Conservation (phyloP, 106 monocot species). For the Vanilla planifolia region DNA sequence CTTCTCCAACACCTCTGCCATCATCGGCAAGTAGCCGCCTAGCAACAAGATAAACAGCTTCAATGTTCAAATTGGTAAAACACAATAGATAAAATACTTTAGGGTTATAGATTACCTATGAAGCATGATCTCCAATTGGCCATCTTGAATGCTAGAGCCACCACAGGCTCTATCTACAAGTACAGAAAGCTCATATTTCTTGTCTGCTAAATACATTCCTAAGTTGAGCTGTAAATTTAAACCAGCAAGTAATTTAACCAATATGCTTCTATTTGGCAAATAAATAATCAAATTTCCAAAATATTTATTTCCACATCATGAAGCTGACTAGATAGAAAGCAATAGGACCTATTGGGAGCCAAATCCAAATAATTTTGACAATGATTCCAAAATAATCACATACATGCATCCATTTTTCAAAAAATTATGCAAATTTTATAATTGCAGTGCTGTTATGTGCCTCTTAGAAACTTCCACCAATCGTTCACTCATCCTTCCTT, state of each 20-base stretch:
- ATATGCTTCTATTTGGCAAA: no score
- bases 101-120: constrained; percentile 34
- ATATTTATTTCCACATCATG: neutral
- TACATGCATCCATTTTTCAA: no score
- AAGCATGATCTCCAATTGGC: constrained; percentile 62
- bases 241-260: constrained; percentile 7
- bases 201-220: constrained; percentile 52
- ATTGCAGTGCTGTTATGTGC: no score
- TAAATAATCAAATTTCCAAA: neutral
- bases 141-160: constrained; percentile 67
- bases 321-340: no score
- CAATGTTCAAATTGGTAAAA: neutral
- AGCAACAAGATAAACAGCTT: neutral
- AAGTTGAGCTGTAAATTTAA: constrained; percentile 53
- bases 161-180: constrained; percentile 67
- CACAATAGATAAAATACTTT: neutral
- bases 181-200: constrained; percentile 54
- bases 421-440: no score
- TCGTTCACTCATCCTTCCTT: no score
- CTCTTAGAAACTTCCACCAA: no score
- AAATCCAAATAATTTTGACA: no score
- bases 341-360: no score
- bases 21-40: constrained; percentile 59
- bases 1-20: constrained; percentile 50
- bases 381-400: no score